These are phyloP conservation scores for Candida suzukii DNA, from an alignment of 805 yeast species.

Conservation along the genomic window DNA sequence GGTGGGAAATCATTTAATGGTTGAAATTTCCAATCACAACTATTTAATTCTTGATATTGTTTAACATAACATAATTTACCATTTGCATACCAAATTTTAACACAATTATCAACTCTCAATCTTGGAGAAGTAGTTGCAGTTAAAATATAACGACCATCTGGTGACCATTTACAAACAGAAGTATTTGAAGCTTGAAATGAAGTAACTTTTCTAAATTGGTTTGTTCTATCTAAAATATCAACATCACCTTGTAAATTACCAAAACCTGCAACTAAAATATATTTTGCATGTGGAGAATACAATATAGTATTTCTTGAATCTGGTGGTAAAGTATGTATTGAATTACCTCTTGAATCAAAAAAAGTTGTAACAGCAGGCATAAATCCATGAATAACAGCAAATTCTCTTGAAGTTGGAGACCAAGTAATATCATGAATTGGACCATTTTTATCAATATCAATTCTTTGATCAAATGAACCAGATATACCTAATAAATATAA, in stretches of 20 bases:
- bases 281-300: slow-evolving; percentile 92
- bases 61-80: slow-evolving; percentile 75
- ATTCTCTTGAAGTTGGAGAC: slow-evolving; percentile 95
- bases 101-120: slow-evolving; percentile 92
- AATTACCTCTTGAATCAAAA: slow-evolving; percentile 90
- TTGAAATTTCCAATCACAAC: slow-evolving; percentile 82
- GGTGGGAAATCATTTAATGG: slow-evolving; percentile 47
- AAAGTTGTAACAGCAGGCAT: slow-evolving; percentile 97
- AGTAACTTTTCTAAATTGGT: slow-evolving; percentile 71
- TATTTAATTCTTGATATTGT: slow-evolving; percentile 74
- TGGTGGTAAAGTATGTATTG: slow-evolving; percentile 74
- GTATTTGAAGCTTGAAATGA: slow-evolving; percentile 90
- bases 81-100: slow-evolving; percentile 85
- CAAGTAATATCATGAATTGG: slow-evolving; percentile 97
- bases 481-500: slow-evolving; percentile 86
- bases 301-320: slow-evolving; percentile 84
- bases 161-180: slow-evolving; percentile 96
- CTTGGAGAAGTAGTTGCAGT: slow-evolving; percentile 98
- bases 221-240: slow-evolving; percentile 88
- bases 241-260: slow-evolving; percentile 97
- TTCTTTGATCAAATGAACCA: slow-evolving; percentile 85
- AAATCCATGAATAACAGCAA: slow-evolving; percentile 94
- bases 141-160: slow-evolving; percentile 87
- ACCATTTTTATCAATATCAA: slow-evolving; percentile 83
- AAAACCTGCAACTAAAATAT: slow-evolving; percentile 90